Conservation (phyloP, 1,284 basidiomycete species). For the Thelephora terrestris region DNA sequence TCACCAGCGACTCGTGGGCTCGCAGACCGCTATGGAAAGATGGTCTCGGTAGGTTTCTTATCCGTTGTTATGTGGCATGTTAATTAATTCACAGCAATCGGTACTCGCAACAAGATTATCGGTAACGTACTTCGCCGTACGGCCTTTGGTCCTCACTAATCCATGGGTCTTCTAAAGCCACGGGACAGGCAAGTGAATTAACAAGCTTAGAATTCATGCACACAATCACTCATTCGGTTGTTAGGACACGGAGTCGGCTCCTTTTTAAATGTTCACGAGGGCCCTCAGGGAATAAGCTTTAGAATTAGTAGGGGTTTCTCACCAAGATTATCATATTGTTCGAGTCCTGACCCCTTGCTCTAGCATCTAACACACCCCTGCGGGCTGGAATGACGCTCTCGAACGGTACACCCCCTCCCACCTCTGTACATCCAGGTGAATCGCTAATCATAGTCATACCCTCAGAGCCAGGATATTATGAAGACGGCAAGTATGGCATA, state of each 20-base stretch:
- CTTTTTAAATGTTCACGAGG: constrained; percentile 91
- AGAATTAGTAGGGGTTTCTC: constrained; percentile 43
- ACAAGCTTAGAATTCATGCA: not conserved
- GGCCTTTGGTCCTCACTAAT: not conserved
- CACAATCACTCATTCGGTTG: not conserved
- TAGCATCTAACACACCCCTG: constrained; percentile 57
- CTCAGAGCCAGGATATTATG: constrained; percentile 86
- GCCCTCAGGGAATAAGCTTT: constrained; percentile 82
- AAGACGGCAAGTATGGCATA: constrained; percentile 46
- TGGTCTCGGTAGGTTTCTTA: constrained; percentile 55
- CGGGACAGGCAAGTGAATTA: constrained; percentile 47
- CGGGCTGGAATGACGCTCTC: constrained; percentile 85
- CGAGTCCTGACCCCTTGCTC: constrained; percentile 22
- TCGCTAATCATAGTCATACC: not conserved
- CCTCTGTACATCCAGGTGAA: not conserved
- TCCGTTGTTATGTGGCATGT: not conserved
- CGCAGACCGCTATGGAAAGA: constrained; percentile 84
- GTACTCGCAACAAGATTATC: constrained; percentile 19
- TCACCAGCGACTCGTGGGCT: constrained; percentile 72
- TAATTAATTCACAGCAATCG: not conserved
- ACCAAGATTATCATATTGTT: not conserved
- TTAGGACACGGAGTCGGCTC: constrained; percentile 76
- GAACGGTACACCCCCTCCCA: constrained; percentile 46
- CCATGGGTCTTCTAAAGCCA: constrained; percentile 34
- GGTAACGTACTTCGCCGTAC: constrained; percentile 14